Conservation (phyloP, 2,329 filamentous ascomycete species). For the Fusarium graminum region DNA sequence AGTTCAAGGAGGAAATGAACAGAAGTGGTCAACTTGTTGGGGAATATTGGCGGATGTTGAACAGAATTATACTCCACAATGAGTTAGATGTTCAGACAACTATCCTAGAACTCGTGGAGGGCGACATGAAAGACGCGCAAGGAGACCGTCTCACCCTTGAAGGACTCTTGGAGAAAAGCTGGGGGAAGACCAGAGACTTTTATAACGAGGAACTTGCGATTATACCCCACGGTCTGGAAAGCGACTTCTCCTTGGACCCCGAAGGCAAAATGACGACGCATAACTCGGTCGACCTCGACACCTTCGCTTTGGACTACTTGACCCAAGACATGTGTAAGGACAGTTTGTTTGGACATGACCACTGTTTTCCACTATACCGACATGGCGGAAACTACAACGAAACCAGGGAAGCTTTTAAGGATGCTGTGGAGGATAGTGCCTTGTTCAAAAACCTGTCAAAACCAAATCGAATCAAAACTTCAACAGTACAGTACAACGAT, state of each 20-base stretch:
- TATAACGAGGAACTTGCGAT: slow-evolving; percentile 26
- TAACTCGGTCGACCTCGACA: slow-evolving; percentile 36
- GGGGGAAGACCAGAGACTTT: slow-evolving; percentile 17
- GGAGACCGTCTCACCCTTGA: slow-evolving; percentile 12
- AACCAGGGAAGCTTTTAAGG: not conserved
- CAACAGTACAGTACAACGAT: slow-evolving; percentile 17
- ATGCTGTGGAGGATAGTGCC: not conserved
- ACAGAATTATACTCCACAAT: slow-evolving; percentile 16
- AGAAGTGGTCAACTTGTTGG: not conserved
- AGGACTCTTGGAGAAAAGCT: slow-evolving; percentile 15
- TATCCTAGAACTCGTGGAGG: slow-evolving; percentile 18
- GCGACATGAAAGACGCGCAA: slow-evolving; percentile 1
- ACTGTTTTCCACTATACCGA: slow-evolving; percentile 35
- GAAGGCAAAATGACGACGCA: slow-evolving; percentile 22
- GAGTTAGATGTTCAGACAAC: slow-evolving; percentile 30
- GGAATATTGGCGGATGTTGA: slow-evolving; percentile 12
- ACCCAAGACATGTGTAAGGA: not conserved
- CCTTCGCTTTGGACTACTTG: slow-evolving; percentile 41
- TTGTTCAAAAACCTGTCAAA: not conserved
- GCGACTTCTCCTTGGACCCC: slow-evolving; percentile 31
- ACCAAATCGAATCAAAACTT: not conserved
- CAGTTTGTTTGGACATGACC: not conserved
- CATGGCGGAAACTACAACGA: slow-evolving; percentile 40
- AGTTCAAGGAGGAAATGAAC: slow-evolving; percentile 4
- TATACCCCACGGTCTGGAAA: slow-evolving; percentile 4